Conservation (phyloP, 2,329 filamentous ascomycete genomes). For the Pseudopyricularia javanii region DNA sequence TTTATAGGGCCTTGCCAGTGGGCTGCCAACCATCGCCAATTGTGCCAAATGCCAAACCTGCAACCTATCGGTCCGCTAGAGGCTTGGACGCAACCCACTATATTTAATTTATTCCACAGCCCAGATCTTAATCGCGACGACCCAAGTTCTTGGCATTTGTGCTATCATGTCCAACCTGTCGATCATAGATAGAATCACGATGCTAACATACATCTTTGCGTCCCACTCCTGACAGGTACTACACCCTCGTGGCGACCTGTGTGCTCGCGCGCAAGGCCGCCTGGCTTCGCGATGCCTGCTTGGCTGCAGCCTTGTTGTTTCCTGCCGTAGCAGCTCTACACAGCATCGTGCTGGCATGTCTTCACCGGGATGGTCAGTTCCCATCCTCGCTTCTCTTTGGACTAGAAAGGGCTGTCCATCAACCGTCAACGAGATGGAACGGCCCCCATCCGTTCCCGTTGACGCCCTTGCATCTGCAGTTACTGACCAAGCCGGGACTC, state of each 20-base stretch:
- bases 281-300: conserved; percentile 50
- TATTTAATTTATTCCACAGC: no score
- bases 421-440: no score
- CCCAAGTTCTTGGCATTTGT: neutral
- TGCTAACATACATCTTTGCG: no score
- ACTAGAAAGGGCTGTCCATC: no score
- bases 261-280: conserved; percentile 47
- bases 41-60: no score
- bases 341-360: conserved; percentile 44
- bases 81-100: no score
- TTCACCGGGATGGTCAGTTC: conserved; percentile 38
- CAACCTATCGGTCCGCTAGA: no score
- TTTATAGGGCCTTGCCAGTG: neutral
- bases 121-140: no score
- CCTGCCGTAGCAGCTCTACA: conserved; percentile 54
- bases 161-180: neutral
- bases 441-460: no score
- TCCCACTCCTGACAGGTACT: conserved; percentile 49
- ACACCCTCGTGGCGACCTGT: conserved; percentile 50
- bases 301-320: conserved; percentile 50
- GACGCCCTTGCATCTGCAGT: neutral
- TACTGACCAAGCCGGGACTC: neutral
- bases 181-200: neutral
- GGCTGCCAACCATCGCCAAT: neutral
- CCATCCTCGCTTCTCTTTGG: conserved; percentile 12